These are phyloP conservation scores for Harringtonia lauricola DNA, from an alignment of 2,329 filamentous ascomycete species.

Conservation along the genomic window DNA sequence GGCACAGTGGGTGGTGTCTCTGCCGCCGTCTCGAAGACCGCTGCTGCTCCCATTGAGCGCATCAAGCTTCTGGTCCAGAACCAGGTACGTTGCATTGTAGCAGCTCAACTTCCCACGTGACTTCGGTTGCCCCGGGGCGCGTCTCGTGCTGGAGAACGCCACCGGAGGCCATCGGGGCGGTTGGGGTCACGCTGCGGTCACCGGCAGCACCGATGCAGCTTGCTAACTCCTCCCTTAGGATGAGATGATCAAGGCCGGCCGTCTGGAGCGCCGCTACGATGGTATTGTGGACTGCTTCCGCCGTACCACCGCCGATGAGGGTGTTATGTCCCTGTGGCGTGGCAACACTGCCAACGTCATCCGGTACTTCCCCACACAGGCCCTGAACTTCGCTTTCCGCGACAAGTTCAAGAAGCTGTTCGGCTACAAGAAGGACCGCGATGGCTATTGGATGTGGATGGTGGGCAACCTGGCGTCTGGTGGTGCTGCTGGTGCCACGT, in stretches of 20 bases:
- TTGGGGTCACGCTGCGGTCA: no score
- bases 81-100: constrained; percentile 61
- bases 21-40: constrained; percentile 99
- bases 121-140: not conserved
- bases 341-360: constrained; percentile 99
- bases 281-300: constrained; percentile 94
- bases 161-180: no score
- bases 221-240: constrained; percentile 50
- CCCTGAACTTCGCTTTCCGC: constrained; percentile 99
- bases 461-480: constrained; percentile 98
- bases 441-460: constrained; percentile 99
- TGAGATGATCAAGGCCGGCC: constrained; percentile 99
- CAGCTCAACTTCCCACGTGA: not conserved
- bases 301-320: constrained; percentile 82
- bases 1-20: constrained; percentile 95
- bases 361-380: constrained; percentile 99
- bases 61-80: constrained; percentile 99
- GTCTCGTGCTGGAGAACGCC: no score
- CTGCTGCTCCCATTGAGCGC: constrained; percentile 99
- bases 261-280: constrained; percentile 94
- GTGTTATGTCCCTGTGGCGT: constrained; percentile 93
- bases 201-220: no score
- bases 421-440: constrained; percentile 99
- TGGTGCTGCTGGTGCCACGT: constrained; percentile 99
- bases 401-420: constrained; percentile 99